phyloP scores from a whole-genome alignment of 768 basidiomycete genomes.

The Xanthoconium stramineum region DNA sequence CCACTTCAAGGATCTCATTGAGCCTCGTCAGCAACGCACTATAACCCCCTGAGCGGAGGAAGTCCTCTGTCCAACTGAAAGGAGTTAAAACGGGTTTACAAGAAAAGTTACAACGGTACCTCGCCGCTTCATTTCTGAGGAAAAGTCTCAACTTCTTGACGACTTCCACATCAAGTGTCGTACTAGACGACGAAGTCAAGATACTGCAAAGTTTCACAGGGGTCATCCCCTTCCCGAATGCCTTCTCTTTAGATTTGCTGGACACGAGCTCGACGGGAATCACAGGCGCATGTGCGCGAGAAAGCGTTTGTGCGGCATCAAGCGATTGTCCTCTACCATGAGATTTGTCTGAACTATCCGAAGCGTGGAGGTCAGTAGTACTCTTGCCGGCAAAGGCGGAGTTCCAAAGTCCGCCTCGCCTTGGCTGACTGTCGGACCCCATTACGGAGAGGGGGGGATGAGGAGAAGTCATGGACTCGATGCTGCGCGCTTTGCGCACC shows the following conservation, averaged over 20 bases:
- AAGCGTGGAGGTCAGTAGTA: constrained; percentile 26
- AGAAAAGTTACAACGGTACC: constrained; percentile 37
- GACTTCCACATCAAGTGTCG: constrained; percentile 76
- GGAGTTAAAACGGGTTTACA: not conserved
- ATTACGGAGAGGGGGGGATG: constrained; percentile 39
- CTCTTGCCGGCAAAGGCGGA: constrained; percentile 31
- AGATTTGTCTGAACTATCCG: constrained; percentile 29
- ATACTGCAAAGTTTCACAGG: constrained; percentile 67
- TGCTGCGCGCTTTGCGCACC: constrained; percentile 69
- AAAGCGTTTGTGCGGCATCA: constrained; percentile 51
- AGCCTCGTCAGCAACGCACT: constrained; percentile 76
- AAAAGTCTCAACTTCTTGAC: constrained; percentile 86
- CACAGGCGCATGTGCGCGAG: constrained; percentile 49
- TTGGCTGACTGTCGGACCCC: constrained; percentile 34
- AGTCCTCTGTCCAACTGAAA: constrained; percentile 84
- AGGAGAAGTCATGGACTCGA: constrained; percentile 61
- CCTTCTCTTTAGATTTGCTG: constrained; percentile 51
- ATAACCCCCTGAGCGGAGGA: constrained; percentile 83
- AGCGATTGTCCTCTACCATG: constrained; percentile 64
- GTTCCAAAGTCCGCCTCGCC: constrained; percentile 23
- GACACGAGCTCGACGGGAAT: constrained; percentile 36
- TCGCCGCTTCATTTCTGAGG: constrained; percentile 88
- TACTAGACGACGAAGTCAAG: constrained; percentile 64
- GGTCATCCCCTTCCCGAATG: constrained; percentile 49
- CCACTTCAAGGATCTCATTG: constrained; percentile 89